Base-by-base conservation (phyloP, 2,329 filamentous ascomycete genomes). In the Aureobasidium subglaciale region DNA sequence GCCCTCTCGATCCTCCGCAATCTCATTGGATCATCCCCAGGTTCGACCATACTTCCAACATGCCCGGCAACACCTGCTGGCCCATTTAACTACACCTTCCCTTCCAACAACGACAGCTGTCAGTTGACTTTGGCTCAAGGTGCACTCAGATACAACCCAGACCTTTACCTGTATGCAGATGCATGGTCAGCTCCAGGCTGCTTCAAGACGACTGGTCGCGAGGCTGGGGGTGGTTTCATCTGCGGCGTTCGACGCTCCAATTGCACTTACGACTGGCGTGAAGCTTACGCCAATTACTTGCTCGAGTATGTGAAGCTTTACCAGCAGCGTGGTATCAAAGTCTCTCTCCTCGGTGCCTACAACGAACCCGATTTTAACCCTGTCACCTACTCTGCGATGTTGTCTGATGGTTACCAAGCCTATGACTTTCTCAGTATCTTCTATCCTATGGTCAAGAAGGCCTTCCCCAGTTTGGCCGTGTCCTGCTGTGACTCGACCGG, bases 281-380 rank as follows among this genome's bases (percentile, higher is more conserved):
- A 77, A 61, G 73, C 75, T 2, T 79, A 75, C 53, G 77, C 76
- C 35, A 66, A 78, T 60, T 75, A 75, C 59, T 64, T 79, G 9
- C 69, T 76, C 3, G 69, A 75, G 58, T 78, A 77, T 63, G 68
- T 78, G 50, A 68, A 73, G 59, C 73, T 70, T 59, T 80, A 80
- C 63, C 62, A 66, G 16, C 64, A 71, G 45, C 67, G 68, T 2
- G 75, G 73, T 4, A 66, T 79, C 50, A 69, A 68, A 3, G 63
- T 79, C 38, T 62, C 60, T 16, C 25, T 61, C 10, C 49, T 63
- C 2, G 62, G 59, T 1, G 60, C 61, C 5, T 62, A 56, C 55
- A 62, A 59, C 32, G 58, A 58, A 24, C 61, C 61, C 2, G 61
- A 63, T 29, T 63, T 63, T 50, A 63, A 63, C 30, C 61, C 61